These are phyloP conservation scores for Clonostachys chloroleuca DNA, from an alignment of 2,329 filamentous ascomycete genomes.

Conservation along the genomic window DNA sequence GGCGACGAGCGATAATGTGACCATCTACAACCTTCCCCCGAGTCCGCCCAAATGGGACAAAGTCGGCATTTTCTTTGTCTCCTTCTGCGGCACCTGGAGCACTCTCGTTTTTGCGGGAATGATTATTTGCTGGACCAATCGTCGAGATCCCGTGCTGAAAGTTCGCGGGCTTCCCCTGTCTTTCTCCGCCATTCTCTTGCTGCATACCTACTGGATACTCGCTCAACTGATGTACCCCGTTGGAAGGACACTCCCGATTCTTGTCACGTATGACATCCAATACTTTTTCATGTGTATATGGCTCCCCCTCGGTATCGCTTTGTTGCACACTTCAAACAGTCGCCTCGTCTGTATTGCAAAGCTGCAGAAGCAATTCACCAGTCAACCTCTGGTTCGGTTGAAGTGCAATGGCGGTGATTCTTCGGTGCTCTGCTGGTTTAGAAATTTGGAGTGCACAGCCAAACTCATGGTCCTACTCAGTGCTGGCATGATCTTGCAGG, in stretches of 20 bases:
- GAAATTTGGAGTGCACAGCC: conserved; percentile 36
- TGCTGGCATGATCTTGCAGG: conserved; percentile 51
- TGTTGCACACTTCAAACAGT: conserved; percentile 60
- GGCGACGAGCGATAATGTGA: conserved; percentile 2
- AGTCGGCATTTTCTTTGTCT: conserved; percentile 5
- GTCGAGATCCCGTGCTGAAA: conserved; percentile 26
- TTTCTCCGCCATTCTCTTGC: conserved; percentile 26
- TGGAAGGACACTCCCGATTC: conserved; percentile 33
- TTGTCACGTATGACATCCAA: conserved; percentile 58
- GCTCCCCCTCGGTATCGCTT: conserved; percentile 59
- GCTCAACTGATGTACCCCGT: conserved; percentile 29
- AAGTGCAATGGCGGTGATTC: conserved; percentile 20
- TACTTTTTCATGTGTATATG: conserved; percentile 54
- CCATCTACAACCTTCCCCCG: conserved; percentile 19
- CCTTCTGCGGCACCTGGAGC: conserved; percentile 5
- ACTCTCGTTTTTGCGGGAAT: conserved; percentile 18
- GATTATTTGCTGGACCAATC: conserved; percentile 28
- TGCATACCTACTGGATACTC: conserved; percentile 34
- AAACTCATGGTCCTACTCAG: conserved; percentile 45
- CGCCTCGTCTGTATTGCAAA: conserved; percentile 54
- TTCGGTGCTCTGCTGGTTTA: conserved; percentile 18
- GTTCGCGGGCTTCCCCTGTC: conserved; percentile 33
- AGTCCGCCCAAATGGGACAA: conserved; percentile 10
- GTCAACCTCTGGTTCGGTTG: conserved; percentile 1
- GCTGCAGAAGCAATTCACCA: conserved; percentile 32